Percentiles rank a stretch among this genome's conserved stretches.
phyloP scores from a whole-genome alignment of 2,329 filamentous ascomycete genomes.

The Nannizziopsis barbatae region DNA sequence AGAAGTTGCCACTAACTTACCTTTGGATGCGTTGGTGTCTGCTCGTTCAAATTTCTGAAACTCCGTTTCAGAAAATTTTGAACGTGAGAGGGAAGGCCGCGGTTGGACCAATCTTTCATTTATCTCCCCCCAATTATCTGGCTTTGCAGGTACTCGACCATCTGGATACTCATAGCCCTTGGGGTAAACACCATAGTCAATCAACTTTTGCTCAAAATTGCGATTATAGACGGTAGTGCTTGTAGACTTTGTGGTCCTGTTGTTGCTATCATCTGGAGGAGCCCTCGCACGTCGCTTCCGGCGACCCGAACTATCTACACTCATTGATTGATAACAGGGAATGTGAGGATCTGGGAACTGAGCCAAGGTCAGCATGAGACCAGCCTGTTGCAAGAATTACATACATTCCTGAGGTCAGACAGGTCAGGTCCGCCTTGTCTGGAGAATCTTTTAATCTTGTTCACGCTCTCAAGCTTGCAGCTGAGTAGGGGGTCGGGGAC shows the following conservation, averaged over 20 bases:
- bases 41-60: slow-evolving; percentile 24
- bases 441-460: slow-evolving; percentile 10
- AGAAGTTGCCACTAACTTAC: slow-evolving; percentile 24
- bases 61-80: slow-evolving; percentile 23
- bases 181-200: slow-evolving; percentile 27
- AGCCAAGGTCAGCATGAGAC: neutral
- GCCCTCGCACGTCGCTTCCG: slow-evolving; percentile 9
- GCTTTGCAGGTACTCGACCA: slow-evolving; percentile 20
- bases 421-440: slow-evolving; percentile 12
- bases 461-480: neutral
- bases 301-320: neutral
- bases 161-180: slow-evolving; percentile 19
- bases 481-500: slow-evolving; percentile 2
- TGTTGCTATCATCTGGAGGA: neutral
- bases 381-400: slow-evolving; percentile 2
- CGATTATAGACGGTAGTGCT: slow-evolving; percentile 22
- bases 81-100: slow-evolving; percentile 29
- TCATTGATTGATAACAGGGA: slow-evolving; percentile 1
- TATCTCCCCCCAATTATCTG: slow-evolving; percentile 26
- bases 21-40: slow-evolving; percentile 24
- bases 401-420: slow-evolving; percentile 14
- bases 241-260: slow-evolving; percentile 1
- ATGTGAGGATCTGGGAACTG: neutral
- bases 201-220: slow-evolving; percentile 30
- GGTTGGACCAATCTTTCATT: slow-evolving; percentile 19